A percentile compares a stretch with the other conserved stretches of the same genome.
Conservation (phyloP, 805 yeast species). For the Saccharomycopsis sp. region DNA sequence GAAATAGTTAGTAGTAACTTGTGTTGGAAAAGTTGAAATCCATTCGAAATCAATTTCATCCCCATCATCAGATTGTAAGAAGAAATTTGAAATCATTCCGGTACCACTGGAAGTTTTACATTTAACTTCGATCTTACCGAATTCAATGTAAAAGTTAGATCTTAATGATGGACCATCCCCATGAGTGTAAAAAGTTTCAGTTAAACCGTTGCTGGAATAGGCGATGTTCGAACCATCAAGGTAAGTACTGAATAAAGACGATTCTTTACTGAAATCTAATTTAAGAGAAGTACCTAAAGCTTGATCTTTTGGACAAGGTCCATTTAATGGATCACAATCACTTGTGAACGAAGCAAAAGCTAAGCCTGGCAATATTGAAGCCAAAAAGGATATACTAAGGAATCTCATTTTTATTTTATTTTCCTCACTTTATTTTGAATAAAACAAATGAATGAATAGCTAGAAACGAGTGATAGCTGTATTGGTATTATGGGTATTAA, state of each 20-base stretch:
- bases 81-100: conserved; percentile 59
- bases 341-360: conserved; percentile 12
- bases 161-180: conserved; percentile 57
- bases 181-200: conserved; percentile 46
- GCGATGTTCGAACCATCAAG: conserved; percentile 37
- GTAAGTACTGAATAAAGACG: conserved; percentile 22
- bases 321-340: conserved; percentile 31
- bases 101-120: conserved; percentile 53
- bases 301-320: conserved; percentile 32
- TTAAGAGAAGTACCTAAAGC: conserved; percentile 46
- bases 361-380: not conserved
- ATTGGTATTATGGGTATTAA: no score
- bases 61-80: conserved; percentile 55
- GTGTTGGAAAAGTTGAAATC: conserved; percentile 54
- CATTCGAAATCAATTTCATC: conserved; percentile 73
- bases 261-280: conserved; percentile 34
- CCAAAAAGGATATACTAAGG: not conserved
- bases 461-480: no score
- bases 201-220: conserved; percentile 49
- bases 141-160: conserved; percentile 64
- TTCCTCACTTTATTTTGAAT: not conserved
- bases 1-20: conserved; percentile 52
- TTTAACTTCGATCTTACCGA: conserved; percentile 57
- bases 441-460: not conserved
- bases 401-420: conserved; percentile 1